Evolutionary conservation across 345 rosid species (phyloP).

Genomic region (Mallotus nudiflorus): DNA sequence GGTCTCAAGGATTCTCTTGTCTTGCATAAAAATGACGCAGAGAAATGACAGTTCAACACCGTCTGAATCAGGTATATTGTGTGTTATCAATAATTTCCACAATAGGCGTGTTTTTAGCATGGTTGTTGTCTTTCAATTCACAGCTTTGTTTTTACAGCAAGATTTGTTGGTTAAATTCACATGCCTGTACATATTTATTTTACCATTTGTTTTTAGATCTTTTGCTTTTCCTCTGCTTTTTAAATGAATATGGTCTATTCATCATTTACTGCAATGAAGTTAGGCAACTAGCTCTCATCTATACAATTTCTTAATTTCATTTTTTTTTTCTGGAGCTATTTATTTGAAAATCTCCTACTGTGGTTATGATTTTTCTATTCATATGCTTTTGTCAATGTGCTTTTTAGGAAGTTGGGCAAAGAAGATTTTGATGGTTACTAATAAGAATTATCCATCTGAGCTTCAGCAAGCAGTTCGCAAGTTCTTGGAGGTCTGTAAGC

Average conservation of each 20-base stretch:
- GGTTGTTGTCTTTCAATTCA: neutral
- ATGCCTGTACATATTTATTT: neutral
- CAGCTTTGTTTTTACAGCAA: neutral
- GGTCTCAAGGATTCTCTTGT: slow-evolving; percentile 56
- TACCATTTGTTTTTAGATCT: neutral
- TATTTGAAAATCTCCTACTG: neutral
- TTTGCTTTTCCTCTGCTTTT: too few relatives aligned
- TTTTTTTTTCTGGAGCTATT: neutral
- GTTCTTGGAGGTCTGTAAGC: slow-evolving; percentile 61
- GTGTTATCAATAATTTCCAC: too few relatives aligned
- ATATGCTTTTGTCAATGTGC: slow-evolving; percentile 11
- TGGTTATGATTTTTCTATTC: neutral
- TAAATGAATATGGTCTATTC: neutral
- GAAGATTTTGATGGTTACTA: slow-evolving; percentile 53
- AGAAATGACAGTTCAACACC: slow-evolving; percentile 41
- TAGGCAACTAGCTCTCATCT: neutral
- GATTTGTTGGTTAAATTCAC: neutral
- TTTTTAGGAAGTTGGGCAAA: slow-evolving; percentile 73
- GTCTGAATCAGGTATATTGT: slow-evolving; percentile 63
- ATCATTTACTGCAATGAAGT: neutral
- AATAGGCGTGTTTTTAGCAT: slow-evolving; percentile 15
- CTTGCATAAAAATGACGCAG: slow-evolving; percentile 61
- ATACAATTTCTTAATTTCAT: too few relatives aligned
- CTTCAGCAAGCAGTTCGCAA: slow-evolving; percentile 49
- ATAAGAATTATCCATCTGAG: slow-evolving; percentile 73